phyloP scores from a whole-genome alignment of 1,139 yeast genomes.

The Magnusiomyces fungicola region DNA sequence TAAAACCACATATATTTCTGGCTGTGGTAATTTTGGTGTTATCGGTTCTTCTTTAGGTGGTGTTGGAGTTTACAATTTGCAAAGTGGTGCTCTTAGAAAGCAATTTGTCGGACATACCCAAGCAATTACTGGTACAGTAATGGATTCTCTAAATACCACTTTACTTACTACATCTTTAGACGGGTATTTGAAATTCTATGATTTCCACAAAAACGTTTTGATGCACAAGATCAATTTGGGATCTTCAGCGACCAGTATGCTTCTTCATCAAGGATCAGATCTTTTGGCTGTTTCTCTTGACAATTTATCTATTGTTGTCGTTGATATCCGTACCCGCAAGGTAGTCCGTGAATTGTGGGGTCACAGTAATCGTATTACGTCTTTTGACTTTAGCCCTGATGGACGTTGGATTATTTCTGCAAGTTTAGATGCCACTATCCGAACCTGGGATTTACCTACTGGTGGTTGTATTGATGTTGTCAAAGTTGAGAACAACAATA shows the following conservation, averaged over 20 bases:
- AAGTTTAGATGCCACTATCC: constrained; percentile 74
- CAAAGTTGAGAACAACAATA: constrained; percentile 47
- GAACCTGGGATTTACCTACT: constrained; percentile 97
- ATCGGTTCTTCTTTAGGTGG: constrained; percentile 90
- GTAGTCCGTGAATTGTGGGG: constrained; percentile 87
- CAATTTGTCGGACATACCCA: constrained; percentile 56
- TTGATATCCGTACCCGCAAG: constrained; percentile 75
- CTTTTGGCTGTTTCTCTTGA: constrained; percentile 81
- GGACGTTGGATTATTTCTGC: constrained; percentile 93
- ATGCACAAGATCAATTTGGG: constrained; percentile 62
- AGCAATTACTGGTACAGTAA: constrained; percentile 80
- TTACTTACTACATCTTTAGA: constrained; percentile 87
- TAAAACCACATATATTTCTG: constrained; percentile 73
- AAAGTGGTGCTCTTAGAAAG: constrained; percentile 75
- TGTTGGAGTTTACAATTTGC: constrained; percentile 84
- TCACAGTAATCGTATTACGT: constrained; percentile 81
- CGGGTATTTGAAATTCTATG: constrained; percentile 82
- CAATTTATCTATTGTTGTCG: constrained; percentile 73
- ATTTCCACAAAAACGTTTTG: constrained; percentile 47
- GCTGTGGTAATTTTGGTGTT: constrained; percentile 91
- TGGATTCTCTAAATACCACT: constrained; percentile 83
- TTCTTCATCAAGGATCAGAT: constrained; percentile 75
- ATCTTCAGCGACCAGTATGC: constrained; percentile 71
- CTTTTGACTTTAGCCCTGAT: constrained; percentile 86
- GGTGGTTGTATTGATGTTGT: constrained; percentile 97